These are phyloP conservation scores for Didymella segeticola DNA, from an alignment of 2,329 filamentous ascomycete genomes.

Conservation along the genomic window DNA sequence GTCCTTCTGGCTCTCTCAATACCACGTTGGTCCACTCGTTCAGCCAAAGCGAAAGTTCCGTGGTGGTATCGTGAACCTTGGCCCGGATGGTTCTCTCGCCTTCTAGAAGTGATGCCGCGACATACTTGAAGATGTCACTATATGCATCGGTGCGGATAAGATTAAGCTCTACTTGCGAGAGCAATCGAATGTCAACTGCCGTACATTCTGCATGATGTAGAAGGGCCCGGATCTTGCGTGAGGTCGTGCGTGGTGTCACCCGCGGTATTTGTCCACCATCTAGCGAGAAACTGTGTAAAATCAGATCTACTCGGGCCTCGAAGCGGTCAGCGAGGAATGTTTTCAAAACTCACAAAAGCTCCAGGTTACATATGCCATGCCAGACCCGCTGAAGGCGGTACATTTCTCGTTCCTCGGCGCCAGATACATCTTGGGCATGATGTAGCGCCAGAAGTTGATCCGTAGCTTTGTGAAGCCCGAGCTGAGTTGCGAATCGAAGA, in stretches of 20 bases:
- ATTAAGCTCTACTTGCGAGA: slow-evolving; percentile 61
- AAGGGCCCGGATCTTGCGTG: slow-evolving; percentile 55
- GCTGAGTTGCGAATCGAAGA: slow-evolving; percentile 58
- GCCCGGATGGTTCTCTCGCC: slow-evolving; percentile 29
- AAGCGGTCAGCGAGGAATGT: not conserved
- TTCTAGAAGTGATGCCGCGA: slow-evolving; percentile 15
- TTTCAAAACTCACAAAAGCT: slow-evolving; percentile 47
- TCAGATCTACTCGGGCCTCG: not conserved
- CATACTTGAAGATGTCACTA: slow-evolving; percentile 24
- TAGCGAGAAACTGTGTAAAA: slow-evolving; percentile 41
- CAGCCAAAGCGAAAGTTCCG: slow-evolving; percentile 50
- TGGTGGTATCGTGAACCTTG: slow-evolving; percentile 29
- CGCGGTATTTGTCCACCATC: slow-evolving; percentile 55
- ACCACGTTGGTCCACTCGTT: slow-evolving; percentile 48
- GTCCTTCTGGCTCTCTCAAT: slow-evolving; percentile 18
- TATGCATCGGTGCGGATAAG: slow-evolving; percentile 47
- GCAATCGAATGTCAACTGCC: slow-evolving; percentile 58
- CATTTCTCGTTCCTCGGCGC: slow-evolving; percentile 42
- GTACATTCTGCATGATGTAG: slow-evolving; percentile 54
- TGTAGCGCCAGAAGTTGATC: slow-evolving; percentile 50
- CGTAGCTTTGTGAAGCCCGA: slow-evolving; percentile 50
- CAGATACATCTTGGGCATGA: slow-evolving; percentile 1
- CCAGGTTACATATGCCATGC: slow-evolving; percentile 61
- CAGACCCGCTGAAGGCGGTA: slow-evolving; percentile 54
- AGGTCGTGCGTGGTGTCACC: slow-evolving; percentile 44